Evolutionary conservation across 2,329 filamentous ascomycete species (phyloP).

Genomic region (Emergomyces pasteurianus): DNA sequence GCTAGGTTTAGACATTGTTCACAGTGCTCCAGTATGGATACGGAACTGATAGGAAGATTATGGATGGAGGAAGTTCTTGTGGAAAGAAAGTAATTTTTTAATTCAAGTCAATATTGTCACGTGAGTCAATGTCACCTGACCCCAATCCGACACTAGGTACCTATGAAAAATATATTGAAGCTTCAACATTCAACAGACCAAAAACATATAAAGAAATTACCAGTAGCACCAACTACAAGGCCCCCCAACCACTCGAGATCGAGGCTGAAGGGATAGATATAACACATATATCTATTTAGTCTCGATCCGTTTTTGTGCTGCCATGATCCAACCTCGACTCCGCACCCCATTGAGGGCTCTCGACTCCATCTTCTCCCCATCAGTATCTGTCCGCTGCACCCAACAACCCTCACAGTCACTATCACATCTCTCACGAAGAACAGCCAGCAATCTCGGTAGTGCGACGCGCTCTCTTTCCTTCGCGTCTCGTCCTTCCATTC

Average conservation of each 20-base stretch:
- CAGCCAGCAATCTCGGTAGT: constrained; percentile 14
- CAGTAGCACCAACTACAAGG: background rate
- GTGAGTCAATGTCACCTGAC: background rate
- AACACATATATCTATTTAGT: background rate
- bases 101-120: background rate
- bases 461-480: constrained; percentile 2
- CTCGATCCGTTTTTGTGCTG: constrained; percentile 4
- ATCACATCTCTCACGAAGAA: constrained; percentile 16
- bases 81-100: too few species aligned
- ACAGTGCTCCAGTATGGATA: too few species aligned
- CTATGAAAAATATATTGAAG: background rate
- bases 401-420: background rate
- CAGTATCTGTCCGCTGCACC: constrained; percentile 18
- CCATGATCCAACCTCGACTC: constrained; percentile 34
- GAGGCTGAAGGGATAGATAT: background rate
- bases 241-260: background rate
- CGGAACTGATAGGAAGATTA: too few species aligned
- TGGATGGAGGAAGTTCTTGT: too few species aligned
- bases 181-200: background rate
- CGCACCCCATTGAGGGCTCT: constrained; percentile 27
- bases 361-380: constrained; percentile 24
- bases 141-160: background rate
- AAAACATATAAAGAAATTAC: background rate
- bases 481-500: constrained; percentile 1
- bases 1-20: too few species aligned